Evolutionary conservation across 2,329 filamentous ascomycete genomes (phyloP), one percentile per base, ranked within the genome.

Genomic region (Madurella mycetomatis): DNA sequence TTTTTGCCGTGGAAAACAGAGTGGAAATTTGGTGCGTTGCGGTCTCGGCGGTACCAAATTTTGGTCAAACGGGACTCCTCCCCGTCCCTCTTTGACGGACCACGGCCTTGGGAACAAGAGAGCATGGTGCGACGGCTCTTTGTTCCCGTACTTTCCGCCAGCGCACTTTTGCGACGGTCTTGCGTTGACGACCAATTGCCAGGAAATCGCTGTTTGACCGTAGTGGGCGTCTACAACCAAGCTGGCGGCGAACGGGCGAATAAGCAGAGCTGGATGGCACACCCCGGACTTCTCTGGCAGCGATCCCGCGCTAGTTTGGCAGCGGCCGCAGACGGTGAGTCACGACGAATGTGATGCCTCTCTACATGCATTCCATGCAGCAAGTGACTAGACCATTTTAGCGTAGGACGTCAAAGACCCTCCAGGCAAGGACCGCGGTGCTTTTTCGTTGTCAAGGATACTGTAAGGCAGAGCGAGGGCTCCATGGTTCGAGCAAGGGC

Each of bases 311-410:
- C 43, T 43, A 44, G 41, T 46, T 59, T 56, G 54, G 30, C 45
- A 34, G 49, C 46, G 56, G 46, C 50, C 56, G 52, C 49, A n/a
- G 34, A 51, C 19, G 54, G 55, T 60, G 58, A 60, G 55, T 60
- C 58, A 60, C 53, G 25, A 17, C 49, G 30, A 25, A 15, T 42
- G 5, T 52, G 41, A 18, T 47, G 47, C 48, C 34, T 17, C 39
- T 46, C 25, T 37, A 34, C 42, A 46, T 15, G 34, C 34, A 37
- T 37, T 37, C 25, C 25, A 25, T 37, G 34, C 34, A 37, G 13
- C 9, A 37, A 15, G 34, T 15, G 34, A 37, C 2, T 37, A 11
- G 9, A 37, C 34, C 34, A 11, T 37, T 34, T 37, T 15, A 37
- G 34, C 34, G 34, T 37, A 37, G 9, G 34, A 37, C 34, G 34